Base-by-base conservation (phyloP, 495 filamentous ascomycete species). In the Lophiotrema nucula region DNA sequence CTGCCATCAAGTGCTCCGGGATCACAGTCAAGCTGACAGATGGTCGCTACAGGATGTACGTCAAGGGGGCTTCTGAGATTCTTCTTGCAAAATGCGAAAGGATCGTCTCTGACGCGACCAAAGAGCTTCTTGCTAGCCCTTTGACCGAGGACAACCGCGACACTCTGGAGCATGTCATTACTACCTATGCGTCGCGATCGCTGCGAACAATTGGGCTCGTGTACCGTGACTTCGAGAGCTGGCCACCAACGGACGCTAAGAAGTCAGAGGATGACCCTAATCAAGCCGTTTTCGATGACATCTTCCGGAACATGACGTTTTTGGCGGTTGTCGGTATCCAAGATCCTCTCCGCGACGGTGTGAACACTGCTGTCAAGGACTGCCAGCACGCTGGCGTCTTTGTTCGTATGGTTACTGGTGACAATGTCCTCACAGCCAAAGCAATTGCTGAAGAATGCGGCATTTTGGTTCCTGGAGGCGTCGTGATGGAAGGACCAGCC, bases 361-460 rank as follows among this genome's bases (percentile, higher is more conserved):
- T 93, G 15, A 74, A 79, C 11, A 85, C 91, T 25, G 86, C 90
- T 4, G 89, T 96, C n/a, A 70, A 74, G 19, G 77, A 83, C 48
- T 90, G 87, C 48, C 84, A 89, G 60, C 73, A 80, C 22, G 90
- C 90, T 27, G 90, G 90, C 61, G 88, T 96, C 41, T 84, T 83
- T 62, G 89, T 93, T 13, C 83, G 88, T 31, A 95, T 96, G 90
- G 90, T 96, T 15, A 96, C 90, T 23, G 90, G 90, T 53, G 90
- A 96, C 66, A 95, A 93, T 60, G 77, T 90, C 48, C 73, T 82
- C 51, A 96, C 90, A 12, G 90, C 90, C n/a, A 86, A 85, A 60
- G 88, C 90, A 22, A 92, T 96, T 60, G 90, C 90, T 5, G 69
- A 79, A 26, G 87, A 93, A 62, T 93, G 90, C 72, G 89, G 89